A percentile compares a stretch with the other conserved stretches of the same genome.
Conservation (phyloP, 441 rosid genomes). For the Capsella rubella region DNA sequence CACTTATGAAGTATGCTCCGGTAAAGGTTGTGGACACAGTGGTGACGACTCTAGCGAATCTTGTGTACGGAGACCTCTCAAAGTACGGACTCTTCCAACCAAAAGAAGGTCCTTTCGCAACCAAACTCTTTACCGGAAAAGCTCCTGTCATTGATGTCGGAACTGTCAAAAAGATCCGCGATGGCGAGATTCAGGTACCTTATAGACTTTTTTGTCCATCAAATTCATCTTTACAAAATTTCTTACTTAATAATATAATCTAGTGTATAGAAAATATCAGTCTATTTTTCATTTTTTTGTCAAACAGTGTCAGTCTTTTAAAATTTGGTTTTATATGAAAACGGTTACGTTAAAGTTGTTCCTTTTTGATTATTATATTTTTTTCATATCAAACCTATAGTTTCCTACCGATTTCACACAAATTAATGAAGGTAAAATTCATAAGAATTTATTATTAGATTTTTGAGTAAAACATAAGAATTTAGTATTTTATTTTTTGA, state of each 20-base stretch:
- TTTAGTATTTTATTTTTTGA: too few species aligned
- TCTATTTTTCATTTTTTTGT: background rate
- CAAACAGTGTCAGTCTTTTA: too few species aligned
- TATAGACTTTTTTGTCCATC: background rate
- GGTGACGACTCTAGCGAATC: slow-evolving; percentile 44
- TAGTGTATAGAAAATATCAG: background rate
- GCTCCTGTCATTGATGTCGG: slow-evolving; percentile 60
- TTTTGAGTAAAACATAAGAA: too few species aligned
- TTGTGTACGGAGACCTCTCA: slow-evolving; percentile 52
- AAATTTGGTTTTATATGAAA: too few species aligned
- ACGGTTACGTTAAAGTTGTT: too few species aligned
- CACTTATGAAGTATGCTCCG: slow-evolving; percentile 46
- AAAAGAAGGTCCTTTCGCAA: slow-evolving; percentile 46
- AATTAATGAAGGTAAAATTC: too few species aligned
- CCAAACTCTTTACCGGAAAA: slow-evolving; percentile 51
- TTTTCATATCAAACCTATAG: too few species aligned
- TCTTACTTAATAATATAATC: background rate
- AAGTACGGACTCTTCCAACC: slow-evolving; percentile 46
- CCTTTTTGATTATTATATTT: too few species aligned
- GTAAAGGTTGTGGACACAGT: slow-evolving; percentile 46
- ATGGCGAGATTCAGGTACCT: slow-evolving; percentile 59
- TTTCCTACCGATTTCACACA: too few species aligned
- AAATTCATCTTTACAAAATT: background rate
- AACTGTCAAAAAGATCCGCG: slow-evolving; percentile 51
- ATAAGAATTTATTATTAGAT: too few species aligned